Evolutionary conservation across 83 land plant genomes (phyloP), one percentile per base, ranked within the genome.

Genomic region (Diphasiastrum complanatum): DNA sequence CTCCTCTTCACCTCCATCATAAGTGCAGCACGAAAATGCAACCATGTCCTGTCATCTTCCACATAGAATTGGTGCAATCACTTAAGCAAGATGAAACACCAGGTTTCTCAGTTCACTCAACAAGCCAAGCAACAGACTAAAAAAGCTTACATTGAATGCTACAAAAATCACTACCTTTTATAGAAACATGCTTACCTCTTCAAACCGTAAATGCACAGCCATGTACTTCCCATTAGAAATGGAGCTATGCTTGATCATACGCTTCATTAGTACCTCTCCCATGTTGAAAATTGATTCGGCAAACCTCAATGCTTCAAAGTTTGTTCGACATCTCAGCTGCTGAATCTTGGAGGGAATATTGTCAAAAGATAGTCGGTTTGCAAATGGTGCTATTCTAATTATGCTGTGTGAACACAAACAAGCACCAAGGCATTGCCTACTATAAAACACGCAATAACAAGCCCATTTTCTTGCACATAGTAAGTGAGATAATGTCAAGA

Each of bases 191-290:
- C 43, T n/a, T n/a, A 54, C 58, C 58, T 54, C 58, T 54, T 54
- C 58, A 25, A 54, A 54, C n/a, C 58, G 58, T n/a, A 54, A 30
- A 30, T 54, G 58, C 29, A 54, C 58, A 54, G 58, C 58, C 6
- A 54, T 33, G 29, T 54, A 54, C 33, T 54, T 54, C 11, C 58
- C 58, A 25, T 28, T 25, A 33, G 10, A 25, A 5, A 5, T 33
- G 29, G 34, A 26, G 58, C 58, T 54, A n/a, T 6, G 58, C n/a
- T 54, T n/a, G 5, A 23, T 28, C 58, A 54, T 54, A 25, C 58
- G 58, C 34, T 54, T 14, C 6, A 54, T 33, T 30, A 54, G 33
- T 25, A 26, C 4, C 58, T 54, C 5, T 10, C 58, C 58, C 6
- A 54, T n/a, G 5, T 54, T 33, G 29, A 5, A 22, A 26, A 54